Evolutionary conservation across 805 yeast species (phyloP).

Genomic region (Wickerhamomyces rabaulensis): DNA sequence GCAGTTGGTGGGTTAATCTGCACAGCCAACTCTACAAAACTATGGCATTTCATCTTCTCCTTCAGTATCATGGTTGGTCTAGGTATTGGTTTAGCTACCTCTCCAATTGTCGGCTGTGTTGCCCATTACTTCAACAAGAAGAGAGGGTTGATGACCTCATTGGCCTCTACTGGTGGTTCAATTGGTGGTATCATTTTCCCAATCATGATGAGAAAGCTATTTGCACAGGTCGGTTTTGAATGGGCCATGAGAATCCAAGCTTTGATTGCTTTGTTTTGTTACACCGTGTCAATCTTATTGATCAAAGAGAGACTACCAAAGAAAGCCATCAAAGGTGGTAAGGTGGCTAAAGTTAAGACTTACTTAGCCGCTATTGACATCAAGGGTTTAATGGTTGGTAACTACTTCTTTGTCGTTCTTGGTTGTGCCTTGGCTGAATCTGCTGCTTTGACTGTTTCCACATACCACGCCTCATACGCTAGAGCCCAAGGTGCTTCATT

Average conservation of each 20-base stretch:
- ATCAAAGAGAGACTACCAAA: slow-evolving; percentile 37
- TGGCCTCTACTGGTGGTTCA: slow-evolving; percentile 47
- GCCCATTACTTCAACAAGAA: slow-evolving; percentile 59
- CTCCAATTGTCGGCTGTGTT: slow-evolving; percentile 54
- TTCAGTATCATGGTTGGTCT: slow-evolving; percentile 51
- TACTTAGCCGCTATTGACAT: slow-evolving; percentile 27
- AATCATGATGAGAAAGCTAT: slow-evolving; percentile 42
- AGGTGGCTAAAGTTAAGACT: slow-evolving; percentile 22
- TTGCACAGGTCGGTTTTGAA: slow-evolving; percentile 39
- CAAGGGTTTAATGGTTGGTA: slow-evolving; percentile 36
- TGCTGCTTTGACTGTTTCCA: slow-evolving; percentile 37
- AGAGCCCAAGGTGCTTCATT: slow-evolving; percentile 36
- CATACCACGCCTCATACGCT: slow-evolving; percentile 48
- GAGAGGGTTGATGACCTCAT: slow-evolving; percentile 50
- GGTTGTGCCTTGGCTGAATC: slow-evolving; percentile 45
- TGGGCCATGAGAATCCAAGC: slow-evolving; percentile 56
- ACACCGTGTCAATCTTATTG: slow-evolving; percentile 28
- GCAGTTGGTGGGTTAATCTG: slow-evolving; percentile 46
- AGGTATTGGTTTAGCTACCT: slow-evolving; percentile 51
- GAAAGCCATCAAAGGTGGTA: slow-evolving; percentile 21
- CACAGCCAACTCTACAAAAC: slow-evolving; percentile 41
- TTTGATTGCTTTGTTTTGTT: slow-evolving; percentile 36
- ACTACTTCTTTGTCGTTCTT: slow-evolving; percentile 36
- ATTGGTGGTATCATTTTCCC: slow-evolving; percentile 54
- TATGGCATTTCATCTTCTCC: slow-evolving; percentile 57